Base-by-base conservation (phyloP, 2,329 filamentous ascomycete species). In the Calonectria hongkongensis region DNA sequence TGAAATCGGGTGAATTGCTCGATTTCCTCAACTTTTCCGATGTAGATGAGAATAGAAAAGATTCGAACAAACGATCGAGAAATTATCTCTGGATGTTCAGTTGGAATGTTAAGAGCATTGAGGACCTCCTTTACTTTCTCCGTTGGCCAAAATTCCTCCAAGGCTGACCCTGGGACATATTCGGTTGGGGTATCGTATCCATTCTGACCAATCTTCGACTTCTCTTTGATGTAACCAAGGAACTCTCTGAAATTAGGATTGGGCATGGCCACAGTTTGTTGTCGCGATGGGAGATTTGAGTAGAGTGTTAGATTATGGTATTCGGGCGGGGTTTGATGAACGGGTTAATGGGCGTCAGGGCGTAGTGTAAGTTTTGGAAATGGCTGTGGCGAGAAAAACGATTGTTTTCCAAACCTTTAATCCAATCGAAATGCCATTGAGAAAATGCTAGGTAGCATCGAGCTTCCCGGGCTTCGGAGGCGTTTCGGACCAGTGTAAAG, bases 11-110 rank as follows among this genome's bases (percentile, higher is more conserved):
- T 50, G 9, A 71, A 66, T 8, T 9, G 45, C 2, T 27, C 33
- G 5, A 71, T 71, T 7, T 25, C 33, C 12, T 36, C n/a, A 7
- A 64, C 39, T 2, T 28, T 15, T 28, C 45, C 45, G 15, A 71
- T 66, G 27, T 51, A 71, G 25, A 51, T 63, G 3, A 71, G 63
- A 3, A 71, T 67, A 0, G 68, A 71, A n/a, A 71, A 67, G 8
- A 67, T 41, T 2, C 28, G 51, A 25, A 39, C 36, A 5, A 51
- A 71, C 10, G 21, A 10, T 1, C 21, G 28, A 7, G 25, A 25
- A 41, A 70, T 58, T 8, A 56, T 3, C 18, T 56, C 47, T 5
- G 47, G 47, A 18, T 47, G 51, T 15, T 58, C 47, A 10, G 18
- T 50, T 6, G 47, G 47, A 30, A 48, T 27, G 12, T 56, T 21